Evolutionary conservation across 163 green algal genomes (phyloP).

Genomic region (Chlorella variabilis): DNA sequence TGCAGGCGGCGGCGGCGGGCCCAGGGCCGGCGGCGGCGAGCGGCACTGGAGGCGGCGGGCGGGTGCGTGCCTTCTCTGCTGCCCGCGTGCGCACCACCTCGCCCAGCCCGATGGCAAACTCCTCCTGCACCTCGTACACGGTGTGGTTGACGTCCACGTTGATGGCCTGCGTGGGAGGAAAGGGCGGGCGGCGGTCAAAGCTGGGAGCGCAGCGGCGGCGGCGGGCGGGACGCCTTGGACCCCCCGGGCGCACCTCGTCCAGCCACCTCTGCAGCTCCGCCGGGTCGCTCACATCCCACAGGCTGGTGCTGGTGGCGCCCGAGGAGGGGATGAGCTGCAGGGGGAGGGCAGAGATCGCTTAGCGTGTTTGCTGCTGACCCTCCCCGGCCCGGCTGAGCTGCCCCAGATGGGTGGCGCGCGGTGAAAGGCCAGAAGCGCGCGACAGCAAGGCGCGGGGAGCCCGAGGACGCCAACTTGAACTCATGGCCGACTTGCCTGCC

Average conservation of each 20-base stretch:
- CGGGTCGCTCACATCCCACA: constrained; percentile 60
- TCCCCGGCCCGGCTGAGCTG: too few species aligned
- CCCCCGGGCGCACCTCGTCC: constrained; percentile 18
- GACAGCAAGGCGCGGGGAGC: background rate
- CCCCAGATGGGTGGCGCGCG: too few species aligned
- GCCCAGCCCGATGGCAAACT: constrained; percentile 35
- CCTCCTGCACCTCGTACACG: constrained; percentile 35
- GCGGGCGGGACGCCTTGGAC: background rate
- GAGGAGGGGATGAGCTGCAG: constrained; percentile 56
- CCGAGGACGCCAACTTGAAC: background rate
- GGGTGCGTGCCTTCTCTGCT: constrained; percentile 3
- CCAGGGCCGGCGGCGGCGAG: too few species aligned
- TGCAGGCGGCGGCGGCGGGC: too few species aligned
- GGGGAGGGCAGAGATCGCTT: background rate
- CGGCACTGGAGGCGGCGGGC: too few species aligned
- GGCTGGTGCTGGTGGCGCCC: constrained; percentile 40
- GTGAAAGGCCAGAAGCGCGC: background rate
- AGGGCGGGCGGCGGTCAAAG: too few species aligned
- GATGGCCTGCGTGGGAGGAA: constrained; percentile 9
- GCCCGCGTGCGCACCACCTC: constrained; percentile 16
- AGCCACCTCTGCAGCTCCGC: constrained; percentile 56
- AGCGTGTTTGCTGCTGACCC: too few species aligned
- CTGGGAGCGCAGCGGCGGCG: background rate
- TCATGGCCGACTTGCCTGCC: constrained; percentile 4
- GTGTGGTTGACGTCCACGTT: constrained; percentile 36